A percentile compares a stretch with the other conserved stretches of the same genome.
phyloP scores from a whole-genome alignment of 129 eudicot species.

The Sambucus nigra region DNA sequence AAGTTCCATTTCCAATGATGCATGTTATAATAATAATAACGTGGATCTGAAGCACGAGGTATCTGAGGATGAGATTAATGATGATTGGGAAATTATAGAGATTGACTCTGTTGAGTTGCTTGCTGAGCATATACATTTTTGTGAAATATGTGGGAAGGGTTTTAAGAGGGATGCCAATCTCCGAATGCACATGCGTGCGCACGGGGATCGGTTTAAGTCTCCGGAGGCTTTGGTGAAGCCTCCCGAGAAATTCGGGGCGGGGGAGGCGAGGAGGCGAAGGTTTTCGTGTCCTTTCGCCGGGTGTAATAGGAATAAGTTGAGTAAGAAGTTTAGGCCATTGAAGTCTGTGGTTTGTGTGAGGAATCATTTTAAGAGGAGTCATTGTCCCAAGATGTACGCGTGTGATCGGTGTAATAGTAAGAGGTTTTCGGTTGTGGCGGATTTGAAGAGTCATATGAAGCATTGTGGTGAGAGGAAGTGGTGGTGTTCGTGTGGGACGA shows the following conservation, averaged over 20 bases:
- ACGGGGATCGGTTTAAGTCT: conserved; percentile 72
- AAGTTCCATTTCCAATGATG: too few relatives aligned
- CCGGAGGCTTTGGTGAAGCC: conserved; percentile 58
- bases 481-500: conserved; percentile 90
- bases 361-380: conserved; percentile 91
- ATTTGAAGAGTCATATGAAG: conserved; percentile 84
- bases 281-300: conserved; percentile 80
- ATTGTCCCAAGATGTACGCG: conserved; percentile 78
- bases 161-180: conserved; percentile 94
- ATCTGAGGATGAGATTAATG: conserved; percentile 11
- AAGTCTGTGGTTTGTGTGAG: conserved; percentile 68
- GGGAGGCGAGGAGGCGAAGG: conserved; percentile 35
- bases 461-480: conserved; percentile 84
- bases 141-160: conserved; percentile 84
- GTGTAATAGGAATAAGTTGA: conserved; percentile 59
- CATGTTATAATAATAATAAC: not conserved
- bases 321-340: conserved; percentile 63
- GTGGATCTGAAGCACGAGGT: conserved; percentile 17
- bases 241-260: conserved; percentile 33
- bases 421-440: conserved; percentile 79
- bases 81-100: conserved; percentile 52
- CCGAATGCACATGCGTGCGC: conserved; percentile 96
- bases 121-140: conserved; percentile 77
- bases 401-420: conserved; percentile 62
- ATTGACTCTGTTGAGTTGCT: conserved; percentile 65